These are phyloP conservation scores for Plasmodium vivax DNA, from an alignment of 169 alveolate species.

Conservation along the genomic window DNA sequence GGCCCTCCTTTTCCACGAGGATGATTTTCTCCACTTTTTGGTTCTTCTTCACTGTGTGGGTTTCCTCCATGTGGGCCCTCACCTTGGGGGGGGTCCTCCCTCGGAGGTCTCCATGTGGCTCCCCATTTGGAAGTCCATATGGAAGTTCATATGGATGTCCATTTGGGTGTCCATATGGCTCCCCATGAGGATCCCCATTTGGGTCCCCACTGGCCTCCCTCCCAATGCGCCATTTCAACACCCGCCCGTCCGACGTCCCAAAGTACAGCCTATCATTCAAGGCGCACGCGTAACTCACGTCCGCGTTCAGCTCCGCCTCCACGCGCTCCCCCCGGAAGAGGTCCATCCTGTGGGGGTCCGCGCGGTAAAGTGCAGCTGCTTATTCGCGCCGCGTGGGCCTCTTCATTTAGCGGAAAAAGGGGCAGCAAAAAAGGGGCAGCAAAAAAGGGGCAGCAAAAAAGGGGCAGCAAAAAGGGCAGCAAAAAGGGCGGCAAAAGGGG, in stretches of 20 bases:
- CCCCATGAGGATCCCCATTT: too few species aligned
- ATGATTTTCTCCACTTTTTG: slow-evolving; percentile 12
- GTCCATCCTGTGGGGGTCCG: not conserved
- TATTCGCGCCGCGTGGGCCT: not conserved
- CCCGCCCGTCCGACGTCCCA: not conserved
- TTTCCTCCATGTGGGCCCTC: not conserved
- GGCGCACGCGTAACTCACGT: slow-evolving; percentile 12
- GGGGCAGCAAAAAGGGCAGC: not conserved
- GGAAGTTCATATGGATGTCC: too few species aligned
- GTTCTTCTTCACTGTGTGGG: not conserved
- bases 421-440: not conserved
- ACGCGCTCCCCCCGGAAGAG: slow-evolving; percentile 21
- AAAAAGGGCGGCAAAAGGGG: not conserved
- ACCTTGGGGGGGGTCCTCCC: not conserved
- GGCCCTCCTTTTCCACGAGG: slow-evolving; percentile 3
- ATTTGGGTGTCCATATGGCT: too few species aligned
- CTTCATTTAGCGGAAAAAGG: not conserved
- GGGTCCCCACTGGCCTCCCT: not conserved
- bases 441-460: too few species aligned
- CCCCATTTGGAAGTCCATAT: too few species aligned
- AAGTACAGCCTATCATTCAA: not conserved
- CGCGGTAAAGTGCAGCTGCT: not conserved
- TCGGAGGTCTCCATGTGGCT: too few species aligned
- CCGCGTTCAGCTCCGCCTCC: not conserved
- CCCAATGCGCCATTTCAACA: not conserved